Evolutionary conservation across 768 basidiomycete species (phyloP).

Genomic region (Lepiota brunneoincarnata): DNA sequence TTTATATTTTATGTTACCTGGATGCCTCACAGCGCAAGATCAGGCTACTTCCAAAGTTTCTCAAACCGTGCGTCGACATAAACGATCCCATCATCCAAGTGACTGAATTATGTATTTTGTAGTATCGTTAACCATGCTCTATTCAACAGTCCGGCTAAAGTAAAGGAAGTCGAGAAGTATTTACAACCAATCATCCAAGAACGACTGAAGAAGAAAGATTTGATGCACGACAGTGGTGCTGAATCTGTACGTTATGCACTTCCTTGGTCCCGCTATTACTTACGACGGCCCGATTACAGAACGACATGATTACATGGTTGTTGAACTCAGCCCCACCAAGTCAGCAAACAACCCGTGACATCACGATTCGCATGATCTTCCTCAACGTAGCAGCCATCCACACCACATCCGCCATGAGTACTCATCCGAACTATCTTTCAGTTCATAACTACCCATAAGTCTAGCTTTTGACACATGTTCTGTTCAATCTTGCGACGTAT

Average conservation of each 20-base stretch:
- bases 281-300: slow-evolving; percentile 18
- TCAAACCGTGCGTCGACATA: slow-evolving; percentile 37
- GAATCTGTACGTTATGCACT: not conserved
- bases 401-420: slow-evolving; percentile 34
- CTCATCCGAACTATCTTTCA: not conserved
- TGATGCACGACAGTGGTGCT: not conserved
- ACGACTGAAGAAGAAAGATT: not conserved
- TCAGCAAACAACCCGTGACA: slow-evolving; percentile 21
- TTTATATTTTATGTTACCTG: too few relatives aligned
- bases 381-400: slow-evolving; percentile 36
- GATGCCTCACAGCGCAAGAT: too few relatives aligned
- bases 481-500: slow-evolving; percentile 34
- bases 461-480: slow-evolving; percentile 33
- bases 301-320: slow-evolving; percentile 38
- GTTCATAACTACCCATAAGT: not conserved
- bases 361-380: slow-evolving; percentile 29
- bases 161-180: slow-evolving; percentile 3
- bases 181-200: slow-evolving; percentile 8
- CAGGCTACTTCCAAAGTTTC: slow-evolving; percentile 33
- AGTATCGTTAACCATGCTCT: not conserved
- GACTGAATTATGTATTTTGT: not conserved
- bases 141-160: not conserved
- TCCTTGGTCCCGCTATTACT: not conserved
- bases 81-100: too few relatives aligned
- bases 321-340: slow-evolving; percentile 27